Evolutionary conservation across 352 stramenopile genomes (phyloP), one percentile per base, ranked within the genome.

Genomic region (Peronospora belbahrii): DNA sequence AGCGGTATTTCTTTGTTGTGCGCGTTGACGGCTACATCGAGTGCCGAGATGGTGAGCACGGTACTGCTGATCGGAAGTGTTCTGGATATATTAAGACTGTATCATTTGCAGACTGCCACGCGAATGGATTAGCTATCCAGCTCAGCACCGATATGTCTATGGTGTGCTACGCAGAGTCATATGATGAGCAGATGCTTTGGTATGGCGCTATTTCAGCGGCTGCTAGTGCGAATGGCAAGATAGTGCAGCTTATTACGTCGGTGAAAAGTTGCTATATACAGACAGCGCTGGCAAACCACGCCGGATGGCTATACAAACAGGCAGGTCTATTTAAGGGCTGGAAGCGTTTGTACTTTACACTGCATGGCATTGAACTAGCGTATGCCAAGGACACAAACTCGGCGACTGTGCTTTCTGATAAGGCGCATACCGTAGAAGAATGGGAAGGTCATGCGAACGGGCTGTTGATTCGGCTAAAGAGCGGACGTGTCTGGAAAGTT

Each of bases 121-220:
- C 64, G 2, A 84, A 89, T 43, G 79, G 70, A 2, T 59, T 94
- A 19, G 66, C 65, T 11, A 88, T 94, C 33, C 53, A 88, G 37
- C 45, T 94, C 0, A 79, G 74, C 39, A 66, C 65, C n/a, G 75
- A 72, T 41, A 42, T 58, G 3, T 74, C 67, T 8, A 57, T 94
- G 40, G 67, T 88, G 23, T 80, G 85, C 40, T 88, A 91, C 40
- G 70, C 79, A 0, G 74, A 89, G 24, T 74, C 76, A 11, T 90
- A 88, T 48, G 77, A 88, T 46, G 78, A 89, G 42, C 65, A 76
- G 41, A 88, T 88, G 75, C 62, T 89, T 7, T 94, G 82, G 82
- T 88, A 88, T 49, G 67, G 65, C 0, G 76, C 75, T 13, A 81
- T 91, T 33, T 79, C 82, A 5, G 67, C 77, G 0, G 62, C 66